Evolutionary conservation across 257 asterid genomes (phyloP).

Genomic region (Echium plantagineum): DNA sequence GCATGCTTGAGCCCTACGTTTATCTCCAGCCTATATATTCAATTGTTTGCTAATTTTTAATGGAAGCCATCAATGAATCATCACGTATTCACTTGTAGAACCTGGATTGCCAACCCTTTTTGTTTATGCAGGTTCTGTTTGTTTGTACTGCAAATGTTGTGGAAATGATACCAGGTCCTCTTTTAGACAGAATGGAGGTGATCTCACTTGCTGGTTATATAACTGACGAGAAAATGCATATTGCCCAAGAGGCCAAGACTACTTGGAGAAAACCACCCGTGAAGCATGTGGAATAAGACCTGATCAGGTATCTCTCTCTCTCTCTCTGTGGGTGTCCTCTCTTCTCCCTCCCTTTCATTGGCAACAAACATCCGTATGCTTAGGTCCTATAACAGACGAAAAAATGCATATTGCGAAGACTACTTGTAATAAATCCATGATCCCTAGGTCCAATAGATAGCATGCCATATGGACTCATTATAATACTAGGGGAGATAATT

Average conservation of each 20-base stretch:
- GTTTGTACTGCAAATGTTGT: constrained; percentile 93
- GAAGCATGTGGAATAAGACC: constrained; percentile 95
- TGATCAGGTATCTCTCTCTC: constrained; percentile 51
- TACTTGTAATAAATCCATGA: too few relatives aligned
- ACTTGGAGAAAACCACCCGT: constrained; percentile 83
- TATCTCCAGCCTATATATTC: too few relatives aligned
- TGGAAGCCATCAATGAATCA: too few relatives aligned
- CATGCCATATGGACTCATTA: not conserved
- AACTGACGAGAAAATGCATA: constrained; percentile 95
- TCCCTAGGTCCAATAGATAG: not conserved
- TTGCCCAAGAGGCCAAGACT: constrained; percentile 92
- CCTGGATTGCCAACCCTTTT: not conserved
- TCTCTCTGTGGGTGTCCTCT: too few relatives aligned
- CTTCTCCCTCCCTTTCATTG: not conserved
- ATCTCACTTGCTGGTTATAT: constrained; percentile 94
- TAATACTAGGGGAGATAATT: not conserved
- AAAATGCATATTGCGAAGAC: too few relatives aligned
- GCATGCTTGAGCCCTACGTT: too few relatives aligned
- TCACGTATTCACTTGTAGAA: too few relatives aligned
- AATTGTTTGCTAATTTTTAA: too few relatives aligned
- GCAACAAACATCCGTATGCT: too few relatives aligned
- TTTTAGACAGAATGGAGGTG: constrained; percentile 97
- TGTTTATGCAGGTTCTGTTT: constrained; percentile 70
- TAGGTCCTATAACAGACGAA: too few relatives aligned
- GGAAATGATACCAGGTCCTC: constrained; percentile 86